Evolutionary conservation across 768 basidiomycete species (phyloP).

Genomic region (Baorangia bicolor): DNA sequence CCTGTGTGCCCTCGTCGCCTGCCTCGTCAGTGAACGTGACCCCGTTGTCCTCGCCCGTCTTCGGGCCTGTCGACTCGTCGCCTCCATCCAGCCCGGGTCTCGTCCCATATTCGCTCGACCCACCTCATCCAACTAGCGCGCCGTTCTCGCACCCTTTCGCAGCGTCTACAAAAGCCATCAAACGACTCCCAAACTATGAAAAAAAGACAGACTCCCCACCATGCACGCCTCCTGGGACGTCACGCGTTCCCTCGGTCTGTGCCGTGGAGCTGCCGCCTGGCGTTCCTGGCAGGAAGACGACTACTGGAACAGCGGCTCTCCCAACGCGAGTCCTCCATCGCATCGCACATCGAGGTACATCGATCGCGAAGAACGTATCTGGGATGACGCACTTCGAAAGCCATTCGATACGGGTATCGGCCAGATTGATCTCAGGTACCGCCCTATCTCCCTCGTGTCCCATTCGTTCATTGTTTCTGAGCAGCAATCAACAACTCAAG

Average conservation of each 20-base stretch:
- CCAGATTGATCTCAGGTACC: too few relatives aligned
- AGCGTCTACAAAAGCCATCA: slow-evolving; percentile 50
- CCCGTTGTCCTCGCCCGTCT: slow-evolving; percentile 49
- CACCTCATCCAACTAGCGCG: slow-evolving; percentile 15
- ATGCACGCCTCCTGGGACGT: slow-evolving; percentile 21
- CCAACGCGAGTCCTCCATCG: slow-evolving; percentile 29
- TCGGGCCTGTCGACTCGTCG: slow-evolving; percentile 38
- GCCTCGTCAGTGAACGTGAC: slow-evolving; percentile 36
- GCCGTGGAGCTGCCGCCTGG: slow-evolving; percentile 7
- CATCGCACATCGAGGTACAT: too few relatives aligned
- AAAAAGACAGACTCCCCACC: slow-evolving; percentile 30
- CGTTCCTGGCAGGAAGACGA: slow-evolving; percentile 28
- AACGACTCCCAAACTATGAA: slow-evolving; percentile 45
- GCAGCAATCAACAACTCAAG: too few relatives aligned
- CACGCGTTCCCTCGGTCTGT: slow-evolving; percentile 15
- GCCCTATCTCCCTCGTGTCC: too few relatives aligned
- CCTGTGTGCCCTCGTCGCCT: background rate
- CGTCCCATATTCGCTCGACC: slow-evolving; percentile 30
- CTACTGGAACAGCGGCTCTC: slow-evolving; percentile 11
- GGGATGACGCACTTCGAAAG: too few relatives aligned
- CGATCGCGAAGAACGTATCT: too few relatives aligned
- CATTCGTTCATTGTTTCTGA: too few relatives aligned
- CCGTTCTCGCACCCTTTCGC: slow-evolving; percentile 51
- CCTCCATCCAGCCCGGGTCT: slow-evolving; percentile 34
- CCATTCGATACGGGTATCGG: too few relatives aligned